Evolutionary conservation across 2,329 filamentous ascomycete species (phyloP).

Genomic region (Mariannaea elegans): DNA sequence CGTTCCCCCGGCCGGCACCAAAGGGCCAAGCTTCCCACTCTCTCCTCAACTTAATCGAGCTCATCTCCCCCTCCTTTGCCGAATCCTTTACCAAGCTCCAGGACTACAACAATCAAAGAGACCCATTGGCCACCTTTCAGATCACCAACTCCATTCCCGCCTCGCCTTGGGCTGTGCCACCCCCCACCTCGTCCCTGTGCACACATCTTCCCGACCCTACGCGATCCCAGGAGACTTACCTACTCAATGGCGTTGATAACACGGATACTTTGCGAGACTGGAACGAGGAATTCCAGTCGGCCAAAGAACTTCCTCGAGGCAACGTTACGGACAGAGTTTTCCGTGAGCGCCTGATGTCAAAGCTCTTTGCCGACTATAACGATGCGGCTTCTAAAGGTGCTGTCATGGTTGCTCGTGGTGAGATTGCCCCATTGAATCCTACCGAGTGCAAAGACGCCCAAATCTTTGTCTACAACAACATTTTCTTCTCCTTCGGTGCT

Average conservation of each 20-base stretch:
- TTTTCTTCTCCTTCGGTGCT: constrained; percentile 98
- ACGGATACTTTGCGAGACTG: constrained; percentile 95
- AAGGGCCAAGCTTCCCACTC: constrained; percentile 87
- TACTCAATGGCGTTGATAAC: constrained; percentile 91
- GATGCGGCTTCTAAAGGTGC: constrained; percentile 93
- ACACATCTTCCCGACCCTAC: constrained; percentile 85
- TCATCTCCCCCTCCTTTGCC: constrained; percentile 85
- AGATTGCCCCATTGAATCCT: constrained; percentile 92
- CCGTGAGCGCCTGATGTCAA: constrained; percentile 90
- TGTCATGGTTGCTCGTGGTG: constrained; percentile 89
- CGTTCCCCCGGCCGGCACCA: constrained; percentile 78
- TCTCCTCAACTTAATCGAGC: constrained; percentile 78
- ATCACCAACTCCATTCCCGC: constrained; percentile 94
- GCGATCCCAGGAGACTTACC: constrained; percentile 89
- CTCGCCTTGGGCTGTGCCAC: constrained; percentile 88
- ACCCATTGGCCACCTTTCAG: constrained; percentile 92
- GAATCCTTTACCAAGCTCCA: constrained; percentile 80
- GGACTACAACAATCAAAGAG: constrained; percentile 83
- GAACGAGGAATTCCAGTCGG: constrained; percentile 99
- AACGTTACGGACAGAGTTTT: constrained; percentile 96
- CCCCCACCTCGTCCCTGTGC: constrained; percentile 69
- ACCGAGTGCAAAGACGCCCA: constrained; percentile 93
- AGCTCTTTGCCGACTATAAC: constrained; percentile 97
- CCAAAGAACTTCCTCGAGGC: constrained; percentile 91
- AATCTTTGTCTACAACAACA: constrained; percentile 99